Conservation (phyloP, 2,329 filamentous ascomycete species). For the Colletotrichum sp. region DNA sequence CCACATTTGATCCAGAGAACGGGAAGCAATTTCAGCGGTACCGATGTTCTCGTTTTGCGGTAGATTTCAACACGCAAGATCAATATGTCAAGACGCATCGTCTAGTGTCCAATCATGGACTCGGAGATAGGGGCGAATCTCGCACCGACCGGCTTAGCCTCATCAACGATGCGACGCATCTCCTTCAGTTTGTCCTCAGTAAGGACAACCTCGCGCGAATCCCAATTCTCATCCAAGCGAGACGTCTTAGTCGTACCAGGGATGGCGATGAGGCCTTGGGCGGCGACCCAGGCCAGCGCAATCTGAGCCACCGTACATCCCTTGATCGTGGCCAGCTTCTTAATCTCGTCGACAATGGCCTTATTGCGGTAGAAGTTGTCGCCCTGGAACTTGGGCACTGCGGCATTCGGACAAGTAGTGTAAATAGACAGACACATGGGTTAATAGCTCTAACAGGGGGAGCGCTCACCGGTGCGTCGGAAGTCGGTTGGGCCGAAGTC, state of each 20-base stretch:
- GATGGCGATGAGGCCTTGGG: conserved; percentile 48
- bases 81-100: no score
- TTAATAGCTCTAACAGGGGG: no score
- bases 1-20: no score
- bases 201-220: conserved; percentile 37
- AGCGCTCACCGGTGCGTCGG: conserved; percentile 33
- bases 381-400: conserved; percentile 41
- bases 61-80: no score
- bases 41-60: no score
- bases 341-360: conserved; percentile 44
- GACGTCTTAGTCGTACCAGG: conserved; percentile 47
- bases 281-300: conserved; percentile 43
- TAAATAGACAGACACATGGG: conserved; percentile 17
- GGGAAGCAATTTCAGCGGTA: no score
- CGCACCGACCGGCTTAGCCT: conserved; percentile 39
- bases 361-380: conserved; percentile 50
- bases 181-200: conserved; percentile 40
- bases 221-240: conserved; percentile 44
- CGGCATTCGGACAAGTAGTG: conserved; percentile 4
- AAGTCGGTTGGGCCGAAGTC: conserved; percentile 50
- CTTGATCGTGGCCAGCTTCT: conserved; percentile 39
- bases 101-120: conserved; percentile 18
- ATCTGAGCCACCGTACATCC: conserved; percentile 38
- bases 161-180: conserved; percentile 42
- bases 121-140: conserved; percentile 29